A percentile compares a stretch with the other conserved stretches of the same genome.
phyloP scores from a whole-genome alignment of 1,284 basidiomycete genomes.

The Wolfiporia cocos region DNA sequence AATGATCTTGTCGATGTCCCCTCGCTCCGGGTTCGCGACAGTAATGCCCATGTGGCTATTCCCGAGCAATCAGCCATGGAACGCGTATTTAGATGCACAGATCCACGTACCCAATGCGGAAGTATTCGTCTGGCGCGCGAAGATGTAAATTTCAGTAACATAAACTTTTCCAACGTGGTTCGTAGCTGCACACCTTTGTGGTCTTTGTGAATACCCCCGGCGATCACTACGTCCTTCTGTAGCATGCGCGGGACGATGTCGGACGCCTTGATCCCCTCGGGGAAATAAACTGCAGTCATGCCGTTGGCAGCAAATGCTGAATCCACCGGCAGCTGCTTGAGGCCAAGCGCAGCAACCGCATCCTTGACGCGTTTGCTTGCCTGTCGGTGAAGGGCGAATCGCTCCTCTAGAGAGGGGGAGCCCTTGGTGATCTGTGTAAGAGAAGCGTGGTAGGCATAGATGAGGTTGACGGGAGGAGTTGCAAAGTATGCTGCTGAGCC shows the following conservation, averaged over 20 bases:
- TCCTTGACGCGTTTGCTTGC: slow-evolving; percentile 74
- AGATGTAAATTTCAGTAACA: too few relatives aligned
- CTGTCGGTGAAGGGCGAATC: slow-evolving; percentile 75
- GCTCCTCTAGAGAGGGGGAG: slow-evolving; percentile 66
- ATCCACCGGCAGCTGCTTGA: slow-evolving; percentile 65
- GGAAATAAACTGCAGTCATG: slow-evolving; percentile 89
- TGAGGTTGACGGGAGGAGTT: slow-evolving; percentile 92
- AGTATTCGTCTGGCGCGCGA: slow-evolving; percentile 57
- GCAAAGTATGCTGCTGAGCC: slow-evolving; percentile 83
- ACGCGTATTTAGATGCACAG: not conserved
- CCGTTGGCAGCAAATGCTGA: slow-evolving; percentile 78
- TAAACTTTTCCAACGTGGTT: too few relatives aligned
- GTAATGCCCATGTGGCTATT: slow-evolving; percentile 86
- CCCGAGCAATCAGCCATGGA: not conserved
- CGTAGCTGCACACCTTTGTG: slow-evolving; percentile 90
- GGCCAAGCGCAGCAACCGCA: slow-evolving; percentile 63
- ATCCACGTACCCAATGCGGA: slow-evolving; percentile 70
- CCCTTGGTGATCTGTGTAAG: slow-evolving; percentile 66
- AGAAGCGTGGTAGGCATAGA: slow-evolving; percentile 86
- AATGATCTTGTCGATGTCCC: slow-evolving; percentile 77
- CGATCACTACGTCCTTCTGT: slow-evolving; percentile 74
- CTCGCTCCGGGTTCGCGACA: slow-evolving; percentile 62
- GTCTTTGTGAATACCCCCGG: slow-evolving; percentile 85
- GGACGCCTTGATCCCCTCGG: slow-evolving; percentile 65
- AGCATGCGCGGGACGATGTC: slow-evolving; percentile 73